Evolutionary conservation across 495 filamentous ascomycete species (phyloP).

Genomic region (Pseudomonodictys pantanalensis): DNA sequence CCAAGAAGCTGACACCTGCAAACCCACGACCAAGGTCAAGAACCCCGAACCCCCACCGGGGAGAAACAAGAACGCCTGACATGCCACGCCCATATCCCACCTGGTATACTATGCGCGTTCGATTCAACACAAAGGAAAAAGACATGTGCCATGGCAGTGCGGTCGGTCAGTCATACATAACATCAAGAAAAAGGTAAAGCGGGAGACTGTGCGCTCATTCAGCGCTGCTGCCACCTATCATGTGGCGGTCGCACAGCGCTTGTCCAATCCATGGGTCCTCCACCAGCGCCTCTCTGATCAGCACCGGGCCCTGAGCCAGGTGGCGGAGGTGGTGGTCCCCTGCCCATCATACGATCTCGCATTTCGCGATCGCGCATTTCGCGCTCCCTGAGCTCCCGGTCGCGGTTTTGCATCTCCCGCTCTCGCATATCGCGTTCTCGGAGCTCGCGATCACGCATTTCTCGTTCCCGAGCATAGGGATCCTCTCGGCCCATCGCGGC

Average conservation of each 20-base stretch:
- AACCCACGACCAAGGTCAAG: no score
- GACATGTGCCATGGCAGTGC: no score
- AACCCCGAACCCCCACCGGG: no score
- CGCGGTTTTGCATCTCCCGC: background rate
- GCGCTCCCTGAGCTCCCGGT: slow-evolving; percentile 3
- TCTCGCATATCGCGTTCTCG: background rate
- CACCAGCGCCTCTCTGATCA: slow-evolving; percentile 6
- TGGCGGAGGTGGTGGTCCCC: slow-evolving; percentile 1
- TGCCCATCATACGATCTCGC: slow-evolving; percentile 14
- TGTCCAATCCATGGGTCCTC: slow-evolving; percentile 12
- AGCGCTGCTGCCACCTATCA: slow-evolving; percentile 12
- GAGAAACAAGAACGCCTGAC: no score
- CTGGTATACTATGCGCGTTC: no score
- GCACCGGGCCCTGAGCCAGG: slow-evolving; percentile 11
- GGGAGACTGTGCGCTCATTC: no score
- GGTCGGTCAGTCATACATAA: no score
- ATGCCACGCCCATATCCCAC: no score
- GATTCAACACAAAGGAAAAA: no score
- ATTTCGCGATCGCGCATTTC: slow-evolving; percentile 12
- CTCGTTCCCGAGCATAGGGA: slow-evolving; percentile 3
- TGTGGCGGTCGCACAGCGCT: slow-evolving; percentile 8
- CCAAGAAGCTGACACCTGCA: no score
- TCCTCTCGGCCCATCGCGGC: slow-evolving; percentile 7
- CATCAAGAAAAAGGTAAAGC: no score
- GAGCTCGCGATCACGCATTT: slow-evolving; percentile 3